Base-by-base conservation (phyloP, 2,329 filamentous ascomycete genomes). In the Colletotrichum lentis region DNA sequence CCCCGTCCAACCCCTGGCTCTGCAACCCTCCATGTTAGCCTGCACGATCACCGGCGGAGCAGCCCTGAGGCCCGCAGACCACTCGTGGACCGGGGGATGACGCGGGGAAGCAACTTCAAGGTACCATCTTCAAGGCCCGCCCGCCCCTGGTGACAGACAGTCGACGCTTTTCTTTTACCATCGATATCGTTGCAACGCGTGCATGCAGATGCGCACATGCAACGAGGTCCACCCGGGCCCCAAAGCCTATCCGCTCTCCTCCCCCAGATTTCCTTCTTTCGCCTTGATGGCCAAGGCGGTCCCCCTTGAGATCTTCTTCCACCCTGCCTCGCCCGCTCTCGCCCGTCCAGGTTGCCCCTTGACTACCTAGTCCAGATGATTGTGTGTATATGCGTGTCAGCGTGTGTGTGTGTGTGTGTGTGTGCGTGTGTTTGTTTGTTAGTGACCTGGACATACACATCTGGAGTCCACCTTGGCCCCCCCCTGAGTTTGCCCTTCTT, bases 131-230 rank as follows among this genome's bases (percentile, higher is more conserved):
- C 4, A 11, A 64, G 37, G 24, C 22, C 27, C 4, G 24, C 24
- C 24, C 24, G 39, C 44, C 46, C 37, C 31, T 41, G 61, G 54
- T 53, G 55, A 56, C 27, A 14, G 55, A 56, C 27, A 14, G 47
- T 60, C 18, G 43, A 44, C 35, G 24, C 39, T 43, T 56, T 67
- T 61, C 31, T 50, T 56, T 64, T 66, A 56, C 52, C 62, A 61
- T 61, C 62, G 8, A 66, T 52, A 66, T 60, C 50, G 62, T 69
- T 66, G 55, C 66, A 56, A 12, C 47, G 50, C 20, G 62, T 18
- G 39, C 39, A 22, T 50, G 31, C 27, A 22, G 6, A 22, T 49
- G 3, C 18, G n/a, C 47, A n/a, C 46, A 59, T 47, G 61, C 31
- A 31, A 27, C n/a, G 43, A 49, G 8, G 27, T 35, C 64, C 39